Conservation (phyloP, 2,329 filamentous ascomycete genomes). For the Fusarium siculi region DNA sequence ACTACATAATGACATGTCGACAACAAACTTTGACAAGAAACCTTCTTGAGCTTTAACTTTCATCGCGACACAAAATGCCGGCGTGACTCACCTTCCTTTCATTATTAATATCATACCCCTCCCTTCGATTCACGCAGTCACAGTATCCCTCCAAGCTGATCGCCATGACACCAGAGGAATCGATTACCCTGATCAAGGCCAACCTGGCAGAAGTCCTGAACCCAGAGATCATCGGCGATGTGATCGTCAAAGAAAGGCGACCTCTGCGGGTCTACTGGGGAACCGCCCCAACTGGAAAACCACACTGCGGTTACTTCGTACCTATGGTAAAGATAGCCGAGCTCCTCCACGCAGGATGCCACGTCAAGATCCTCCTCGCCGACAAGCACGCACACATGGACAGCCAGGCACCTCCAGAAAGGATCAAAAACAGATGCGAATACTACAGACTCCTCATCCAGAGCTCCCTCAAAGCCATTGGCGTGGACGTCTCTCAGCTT, state of each 20-base stretch:
- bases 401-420: fast-evolving
- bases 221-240: neutral
- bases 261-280: neutral
- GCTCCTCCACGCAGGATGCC: neutral
- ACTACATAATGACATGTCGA: fast-evolving
- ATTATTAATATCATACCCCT: neutral
- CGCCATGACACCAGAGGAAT: neutral
- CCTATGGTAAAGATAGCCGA: neutral
- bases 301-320: slow-evolving; percentile 7
- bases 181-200: neutral
- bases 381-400: neutral
- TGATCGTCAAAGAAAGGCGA: fast-evolving
- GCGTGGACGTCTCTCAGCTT: neutral
- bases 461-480: neutral
- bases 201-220: neutral
- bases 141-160: fast-evolving
- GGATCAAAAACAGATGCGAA: neutral
- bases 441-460: neutral
- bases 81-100: neutral
- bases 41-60: neutral
- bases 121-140: neutral
- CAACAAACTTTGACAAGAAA: neutral
- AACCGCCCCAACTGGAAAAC: neutral
- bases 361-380: neutral
- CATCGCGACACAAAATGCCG: fast-evolving